A percentile compares a stretch with the other conserved stretches of the same genome.
Evolutionary conservation across 495 filamentous ascomycete genomes (phyloP).

Genomic region (Cetradonia linearis): DNA sequence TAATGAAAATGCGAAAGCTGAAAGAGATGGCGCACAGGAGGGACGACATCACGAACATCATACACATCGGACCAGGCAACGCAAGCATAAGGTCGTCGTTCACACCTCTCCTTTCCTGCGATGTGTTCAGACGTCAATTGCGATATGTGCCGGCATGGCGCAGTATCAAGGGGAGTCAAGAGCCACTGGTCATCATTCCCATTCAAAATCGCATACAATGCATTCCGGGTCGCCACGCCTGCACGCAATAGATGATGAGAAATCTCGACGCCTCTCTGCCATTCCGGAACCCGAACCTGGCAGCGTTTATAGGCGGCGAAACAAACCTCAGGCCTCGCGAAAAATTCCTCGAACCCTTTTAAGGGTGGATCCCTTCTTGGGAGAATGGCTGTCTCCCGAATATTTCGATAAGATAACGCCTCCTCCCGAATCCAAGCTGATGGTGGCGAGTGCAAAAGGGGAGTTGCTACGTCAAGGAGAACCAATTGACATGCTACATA

Average conservation of each 20-base stretch:
- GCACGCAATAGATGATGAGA: conserved; percentile 18
- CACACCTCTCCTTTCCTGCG: conserved; percentile 88
- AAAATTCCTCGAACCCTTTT: conserved; percentile 43
- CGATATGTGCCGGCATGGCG: conserved; percentile 77
- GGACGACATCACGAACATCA: conserved; percentile 9
- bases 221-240: conserved; percentile 22
- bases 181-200: not conserved
- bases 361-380: conserved; percentile 83
- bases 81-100: conserved; percentile 68
- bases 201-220: conserved; percentile 16
- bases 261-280: conserved; percentile 19
- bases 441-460: conserved; percentile 79
- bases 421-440: conserved; percentile 72
- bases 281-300: conserved; percentile 22
- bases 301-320: conserved; percentile 10
- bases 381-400: conserved; percentile 87
- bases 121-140: conserved; percentile 87
- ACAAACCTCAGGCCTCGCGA: conserved; percentile 1
- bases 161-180: conserved; percentile 38
- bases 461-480: conserved; percentile 67
- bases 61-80: conserved; percentile 23
- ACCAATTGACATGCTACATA: conserved; percentile 26
- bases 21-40: not conserved
- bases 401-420: conserved; percentile 90
- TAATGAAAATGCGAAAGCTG: not conserved